Percentiles rank a stretch among this genome's conserved stretches.
Evolutionary conservation across 257 asterid genomes (phyloP).

Genomic region (Ehretia macrophylla): DNA sequence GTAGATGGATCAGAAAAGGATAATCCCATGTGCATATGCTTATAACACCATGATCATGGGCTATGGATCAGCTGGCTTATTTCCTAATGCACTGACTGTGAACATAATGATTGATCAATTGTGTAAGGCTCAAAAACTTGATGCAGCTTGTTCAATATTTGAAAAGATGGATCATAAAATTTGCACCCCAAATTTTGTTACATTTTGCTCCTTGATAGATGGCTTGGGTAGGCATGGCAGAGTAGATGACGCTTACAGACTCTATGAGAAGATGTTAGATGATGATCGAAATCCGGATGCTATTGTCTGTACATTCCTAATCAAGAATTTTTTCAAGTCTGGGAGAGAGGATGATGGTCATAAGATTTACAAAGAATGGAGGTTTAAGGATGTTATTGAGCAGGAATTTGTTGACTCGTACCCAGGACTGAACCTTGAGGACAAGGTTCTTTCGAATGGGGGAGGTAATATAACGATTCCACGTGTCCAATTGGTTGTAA

Average conservation of each 20-base stretch:
- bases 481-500: too few species aligned
- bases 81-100: slow-evolving; percentile 63
- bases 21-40: slow-evolving; percentile 92
- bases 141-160: slow-evolving; percentile 69
- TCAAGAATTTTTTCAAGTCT: too few species aligned
- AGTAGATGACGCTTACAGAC: slow-evolving; percentile 73
- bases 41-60: slow-evolving; percentile 98
- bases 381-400: too few species aligned
- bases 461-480: too few species aligned
- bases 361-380: too few species aligned
- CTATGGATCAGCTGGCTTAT: slow-evolving; percentile 73
- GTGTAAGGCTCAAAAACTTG: slow-evolving; percentile 81
- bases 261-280: slow-evolving; percentile 83
- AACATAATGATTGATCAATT: too few species aligned
- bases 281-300: slow-evolving; percentile 29
- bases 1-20: slow-evolving; percentile 64
- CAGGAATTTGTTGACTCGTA: too few species aligned
- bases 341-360: too few species aligned
- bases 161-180: slow-evolving; percentile 59
- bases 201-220: too few species aligned
- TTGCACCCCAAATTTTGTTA: slow-evolving; percentile 79
- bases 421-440: too few species aligned
- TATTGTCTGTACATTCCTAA: too few species aligned
- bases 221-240: slow-evolving; percentile 92
- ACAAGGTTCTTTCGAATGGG: too few species aligned